Conservation (phyloP, 139 green algal genomes). For the Zygnema cylindricum region DNA sequence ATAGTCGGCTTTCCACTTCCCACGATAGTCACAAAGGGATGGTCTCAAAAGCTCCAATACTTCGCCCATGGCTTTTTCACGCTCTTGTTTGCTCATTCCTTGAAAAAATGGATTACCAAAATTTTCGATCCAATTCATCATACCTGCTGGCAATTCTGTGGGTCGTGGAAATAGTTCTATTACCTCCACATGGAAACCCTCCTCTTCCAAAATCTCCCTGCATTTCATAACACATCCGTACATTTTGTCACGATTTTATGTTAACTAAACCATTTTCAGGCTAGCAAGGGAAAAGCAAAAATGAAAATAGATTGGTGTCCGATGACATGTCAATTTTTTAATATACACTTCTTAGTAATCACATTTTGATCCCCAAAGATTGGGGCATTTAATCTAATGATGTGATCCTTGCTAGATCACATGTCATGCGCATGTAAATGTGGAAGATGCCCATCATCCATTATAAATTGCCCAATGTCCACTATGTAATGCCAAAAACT, state of each 20-base stretch:
- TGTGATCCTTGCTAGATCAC: no score
- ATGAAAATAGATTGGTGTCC: no score
- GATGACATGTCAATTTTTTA: no score
- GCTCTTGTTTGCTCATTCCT: constrained; percentile 11
- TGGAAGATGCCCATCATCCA: no score
- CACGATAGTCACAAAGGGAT: constrained; percentile 18
- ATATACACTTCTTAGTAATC: no score
- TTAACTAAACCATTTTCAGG: no score
- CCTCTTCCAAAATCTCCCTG: constrained; percentile 12
- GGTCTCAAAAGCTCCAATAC: background rate
- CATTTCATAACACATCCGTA: background rate
- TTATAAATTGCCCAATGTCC: no score
- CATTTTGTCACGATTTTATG: background rate
- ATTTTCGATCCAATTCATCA: constrained; percentile 13
- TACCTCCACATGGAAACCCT: constrained; percentile 38
- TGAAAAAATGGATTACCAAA: constrained; percentile 34
- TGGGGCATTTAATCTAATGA: no score
- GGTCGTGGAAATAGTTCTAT: constrained; percentile 33
- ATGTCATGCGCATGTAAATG: no score
- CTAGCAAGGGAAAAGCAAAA: no score
- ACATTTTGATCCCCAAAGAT: no score
- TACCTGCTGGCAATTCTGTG: constrained; percentile 26
- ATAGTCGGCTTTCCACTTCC: constrained; percentile 47
- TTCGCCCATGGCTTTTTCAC: constrained; percentile 4
- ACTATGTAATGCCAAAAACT: no score